A percentile compares a stretch with the other conserved stretches of the same genome.
Evolutionary conservation across 2,329 filamentous ascomycete genomes (phyloP).

Genomic region (Diplodia corticola): DNA sequence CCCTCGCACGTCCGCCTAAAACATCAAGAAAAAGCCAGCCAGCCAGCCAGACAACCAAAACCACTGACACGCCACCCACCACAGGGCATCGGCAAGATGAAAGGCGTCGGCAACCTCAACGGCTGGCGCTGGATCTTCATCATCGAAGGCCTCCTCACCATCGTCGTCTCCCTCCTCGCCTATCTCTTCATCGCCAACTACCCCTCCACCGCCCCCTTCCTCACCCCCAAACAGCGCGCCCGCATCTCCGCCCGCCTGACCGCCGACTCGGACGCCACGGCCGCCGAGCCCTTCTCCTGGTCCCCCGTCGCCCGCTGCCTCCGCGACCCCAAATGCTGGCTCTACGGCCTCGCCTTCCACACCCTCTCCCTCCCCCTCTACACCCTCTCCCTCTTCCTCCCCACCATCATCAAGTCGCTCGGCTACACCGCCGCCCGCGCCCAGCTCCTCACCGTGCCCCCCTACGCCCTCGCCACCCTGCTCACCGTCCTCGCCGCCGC

Average conservation of each 20-base stretch:
- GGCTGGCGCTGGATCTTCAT: slow-evolving; percentile 48
- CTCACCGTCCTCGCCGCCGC: slow-evolving; percentile 40
- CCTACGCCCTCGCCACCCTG: slow-evolving; percentile 43
- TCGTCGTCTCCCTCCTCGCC: slow-evolving; percentile 35
- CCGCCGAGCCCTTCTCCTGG: slow-evolving; percentile 70
- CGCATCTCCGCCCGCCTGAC: slow-evolving; percentile 65
- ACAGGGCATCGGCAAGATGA: slow-evolving; percentile 60
- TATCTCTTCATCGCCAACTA: slow-evolving; percentile 68
- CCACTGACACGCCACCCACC: not conserved
- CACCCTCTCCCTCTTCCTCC: slow-evolving; percentile 43
- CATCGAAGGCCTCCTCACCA: slow-evolving; percentile 39
- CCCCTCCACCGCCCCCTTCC: slow-evolving; percentile 59
- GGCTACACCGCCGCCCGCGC: slow-evolving; percentile 45
- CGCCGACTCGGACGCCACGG: slow-evolving; percentile 68
- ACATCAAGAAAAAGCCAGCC: not conserved
- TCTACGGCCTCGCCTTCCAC: slow-evolving; percentile 71
- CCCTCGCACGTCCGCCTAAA: not conserved
- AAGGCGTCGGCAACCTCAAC: slow-evolving; percentile 51
- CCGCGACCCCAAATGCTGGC: slow-evolving; percentile 68
- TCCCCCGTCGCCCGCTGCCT: slow-evolving; percentile 62
- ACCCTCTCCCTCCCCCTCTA: slow-evolving; percentile 62
- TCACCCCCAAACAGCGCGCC: slow-evolving; percentile 53
- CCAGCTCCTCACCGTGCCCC: slow-evolving; percentile 50
- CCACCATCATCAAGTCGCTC: slow-evolving; percentile 53
- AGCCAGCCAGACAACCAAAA: not conserved